A percentile compares a stretch with the other conserved stretches of the same genome.
phyloP scores from a whole-genome alignment of 371 early-diverging fungal species.

The Mortierella sp. region DNA sequence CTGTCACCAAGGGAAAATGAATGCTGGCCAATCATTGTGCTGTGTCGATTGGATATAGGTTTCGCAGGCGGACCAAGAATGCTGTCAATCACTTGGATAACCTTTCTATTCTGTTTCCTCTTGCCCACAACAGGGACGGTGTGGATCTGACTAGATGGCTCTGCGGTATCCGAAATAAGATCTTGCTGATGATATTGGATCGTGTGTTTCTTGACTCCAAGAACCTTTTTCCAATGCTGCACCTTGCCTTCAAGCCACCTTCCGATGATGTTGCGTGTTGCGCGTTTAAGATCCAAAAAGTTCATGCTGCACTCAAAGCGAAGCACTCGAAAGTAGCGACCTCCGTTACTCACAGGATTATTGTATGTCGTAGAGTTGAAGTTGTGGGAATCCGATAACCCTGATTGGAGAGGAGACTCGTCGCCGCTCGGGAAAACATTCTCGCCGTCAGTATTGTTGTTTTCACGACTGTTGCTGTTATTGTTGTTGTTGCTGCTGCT shows the following conservation, averaged over 20 bases:
- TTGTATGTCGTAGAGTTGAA: neutral
- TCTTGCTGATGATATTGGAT: neutral
- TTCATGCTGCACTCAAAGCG: constrained; percentile 55
- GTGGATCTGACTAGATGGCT: neutral
- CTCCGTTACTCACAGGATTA: constrained; percentile 3
- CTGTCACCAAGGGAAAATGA: neutral
- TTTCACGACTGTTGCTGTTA: neutral
- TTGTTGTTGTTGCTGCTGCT: neutral
- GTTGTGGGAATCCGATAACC: neutral
- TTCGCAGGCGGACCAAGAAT: constrained; percentile 13
- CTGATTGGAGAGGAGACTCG: neutral
- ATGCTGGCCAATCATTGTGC: neutral
- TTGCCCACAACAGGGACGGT: neutral
- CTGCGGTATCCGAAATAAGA: neutral
- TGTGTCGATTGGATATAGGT: neutral
- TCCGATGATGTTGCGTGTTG: constrained; percentile 45
- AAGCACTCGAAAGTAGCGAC: constrained; percentile 28
- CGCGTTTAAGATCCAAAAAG: constrained; percentile 49
- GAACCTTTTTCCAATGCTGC: constrained; percentile 46
- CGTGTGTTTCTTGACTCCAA: constrained; percentile 12
- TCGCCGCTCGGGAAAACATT: neutral
- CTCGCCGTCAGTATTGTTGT: neutral
- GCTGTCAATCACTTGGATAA: constrained; percentile 12
- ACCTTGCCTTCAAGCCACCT: constrained; percentile 51
- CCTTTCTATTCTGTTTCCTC: neutral